Percentiles rank a stretch among this genome's conserved stretches.
phyloP scores from a whole-genome alignment of 768 basidiomycete species.

The Russula emetica region DNA sequence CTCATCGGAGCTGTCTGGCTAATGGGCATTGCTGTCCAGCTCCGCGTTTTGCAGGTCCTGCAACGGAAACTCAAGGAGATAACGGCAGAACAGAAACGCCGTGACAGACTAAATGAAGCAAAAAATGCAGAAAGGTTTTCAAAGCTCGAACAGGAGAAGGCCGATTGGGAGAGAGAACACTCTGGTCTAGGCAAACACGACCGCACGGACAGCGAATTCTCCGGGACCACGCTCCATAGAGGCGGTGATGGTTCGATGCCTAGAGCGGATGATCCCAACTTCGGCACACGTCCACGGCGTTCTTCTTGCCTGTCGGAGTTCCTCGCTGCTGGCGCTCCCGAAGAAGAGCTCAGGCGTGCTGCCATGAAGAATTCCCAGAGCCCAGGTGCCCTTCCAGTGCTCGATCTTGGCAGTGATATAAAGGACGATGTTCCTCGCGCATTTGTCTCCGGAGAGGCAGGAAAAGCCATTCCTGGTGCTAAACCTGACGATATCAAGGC shows the following conservation, averaged over 20 bases:
- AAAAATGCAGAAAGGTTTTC: slow-evolving; percentile 68
- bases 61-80: slow-evolving; percentile 78
- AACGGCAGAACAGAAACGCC: slow-evolving; percentile 62
- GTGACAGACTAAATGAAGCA: slow-evolving; percentile 71
- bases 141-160: slow-evolving; percentile 61
- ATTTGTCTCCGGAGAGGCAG: slow-evolving; percentile 48
- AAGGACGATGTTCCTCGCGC: slow-evolving; percentile 68
- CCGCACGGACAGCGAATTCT: slow-evolving; percentile 59
- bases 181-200: slow-evolving; percentile 58
- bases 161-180: slow-evolving; percentile 86
- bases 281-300: slow-evolving; percentile 54
- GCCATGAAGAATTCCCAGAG: slow-evolving; percentile 44
- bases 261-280: slow-evolving; percentile 46
- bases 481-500: slow-evolving; percentile 53
- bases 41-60: slow-evolving; percentile 77
- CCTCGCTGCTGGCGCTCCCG: slow-evolving; percentile 54
- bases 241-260: slow-evolving; percentile 44
- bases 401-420: slow-evolving; percentile 73
- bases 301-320: slow-evolving; percentile 72
- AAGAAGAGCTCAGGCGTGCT: slow-evolving; percentile 57
- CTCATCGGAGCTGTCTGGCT: slow-evolving; percentile 78
- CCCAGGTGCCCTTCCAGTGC: slow-evolving; percentile 56
- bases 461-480: slow-evolving; percentile 31
- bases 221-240: slow-evolving; percentile 63
- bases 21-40: slow-evolving; percentile 86